Conservation (phyloP, 495 filamentous ascomycete species). For the Podospora didyma region DNA sequence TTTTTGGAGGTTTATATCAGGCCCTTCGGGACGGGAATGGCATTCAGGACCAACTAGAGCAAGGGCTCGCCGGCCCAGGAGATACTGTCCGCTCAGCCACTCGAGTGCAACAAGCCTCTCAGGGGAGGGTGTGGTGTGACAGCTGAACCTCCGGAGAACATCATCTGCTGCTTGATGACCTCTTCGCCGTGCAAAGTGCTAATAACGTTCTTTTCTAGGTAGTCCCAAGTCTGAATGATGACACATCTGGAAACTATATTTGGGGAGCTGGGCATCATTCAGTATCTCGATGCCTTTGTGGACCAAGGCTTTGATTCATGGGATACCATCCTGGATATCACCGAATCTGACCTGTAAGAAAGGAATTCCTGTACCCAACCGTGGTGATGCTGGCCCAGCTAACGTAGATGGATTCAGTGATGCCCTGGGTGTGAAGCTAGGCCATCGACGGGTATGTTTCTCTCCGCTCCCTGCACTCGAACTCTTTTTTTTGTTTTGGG, state of each 20-base stretch:
- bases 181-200: constrained; percentile 4
- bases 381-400: constrained; percentile 1
- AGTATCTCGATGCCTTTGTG: constrained; percentile 65
- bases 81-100: too few species aligned
- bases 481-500: neutral
- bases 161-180: neutral
- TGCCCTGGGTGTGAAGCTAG: constrained; percentile 67
- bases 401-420: constrained; percentile 41
- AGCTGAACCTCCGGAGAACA: too few species aligned
- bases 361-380: neutral
- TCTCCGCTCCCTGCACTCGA: neutral
- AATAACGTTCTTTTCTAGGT: constrained; percentile 3
- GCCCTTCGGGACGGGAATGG: neutral
- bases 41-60: too few species aligned
- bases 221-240: constrained; percentile 27
- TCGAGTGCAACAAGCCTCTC: too few species aligned
- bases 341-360: constrained; percentile 71
- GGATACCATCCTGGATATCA: constrained; percentile 76
- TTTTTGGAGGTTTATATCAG: neutral
- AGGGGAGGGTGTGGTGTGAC: too few species aligned
- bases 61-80: too few species aligned
- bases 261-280: constrained; percentile 66
- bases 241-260: constrained; percentile 53
- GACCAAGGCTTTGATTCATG: constrained; percentile 78
- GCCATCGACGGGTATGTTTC: constrained; percentile 65